A percentile compares a stretch with the other conserved stretches of the same genome.
phyloP scores from a whole-genome alignment of 306 rosid genomes.

The Castanospermum australe region DNA sequence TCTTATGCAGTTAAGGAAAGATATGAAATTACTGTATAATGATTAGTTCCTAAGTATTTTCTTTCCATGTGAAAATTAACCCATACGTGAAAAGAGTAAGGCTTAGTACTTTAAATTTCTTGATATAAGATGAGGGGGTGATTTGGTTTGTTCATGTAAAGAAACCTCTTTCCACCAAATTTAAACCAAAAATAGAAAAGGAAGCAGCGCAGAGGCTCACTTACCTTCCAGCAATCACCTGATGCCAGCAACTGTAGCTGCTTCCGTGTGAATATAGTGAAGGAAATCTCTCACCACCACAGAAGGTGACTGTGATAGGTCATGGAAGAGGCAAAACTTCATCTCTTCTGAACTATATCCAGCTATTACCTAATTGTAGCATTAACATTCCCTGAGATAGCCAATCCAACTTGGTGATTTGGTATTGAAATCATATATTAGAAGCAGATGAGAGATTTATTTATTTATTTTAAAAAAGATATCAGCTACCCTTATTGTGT shows the following conservation, averaged over 20 bases:
- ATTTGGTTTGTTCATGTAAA: slow-evolving; percentile 3
- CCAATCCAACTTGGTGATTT: not conserved
- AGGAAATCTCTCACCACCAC: not conserved
- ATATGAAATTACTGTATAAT: not conserved
- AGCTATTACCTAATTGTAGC: not conserved
- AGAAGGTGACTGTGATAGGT: not conserved
- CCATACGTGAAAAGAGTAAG: not conserved
- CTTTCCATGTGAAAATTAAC: not conserved
- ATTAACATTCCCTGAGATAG: not conserved
- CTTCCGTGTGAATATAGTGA: not conserved
- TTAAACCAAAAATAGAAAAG: not conserved
- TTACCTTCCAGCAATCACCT: not conserved
- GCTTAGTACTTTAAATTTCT: not conserved
- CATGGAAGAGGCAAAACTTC: not conserved
- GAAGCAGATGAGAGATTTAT: not conserved
- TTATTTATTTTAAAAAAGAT: no score
- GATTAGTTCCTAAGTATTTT: not conserved
- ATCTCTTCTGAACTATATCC: not conserved
- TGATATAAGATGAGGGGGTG: not conserved
- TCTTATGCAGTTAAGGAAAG: not conserved
- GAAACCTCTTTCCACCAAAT: not conserved
- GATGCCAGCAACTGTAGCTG: not conserved
- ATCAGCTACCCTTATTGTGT: not conserved
- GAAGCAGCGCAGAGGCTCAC: not conserved
- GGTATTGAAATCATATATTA: not conserved